phyloP scores from a whole-genome alignment of 495 filamentous ascomycete genomes.

The Tuber aestivum region DNA sequence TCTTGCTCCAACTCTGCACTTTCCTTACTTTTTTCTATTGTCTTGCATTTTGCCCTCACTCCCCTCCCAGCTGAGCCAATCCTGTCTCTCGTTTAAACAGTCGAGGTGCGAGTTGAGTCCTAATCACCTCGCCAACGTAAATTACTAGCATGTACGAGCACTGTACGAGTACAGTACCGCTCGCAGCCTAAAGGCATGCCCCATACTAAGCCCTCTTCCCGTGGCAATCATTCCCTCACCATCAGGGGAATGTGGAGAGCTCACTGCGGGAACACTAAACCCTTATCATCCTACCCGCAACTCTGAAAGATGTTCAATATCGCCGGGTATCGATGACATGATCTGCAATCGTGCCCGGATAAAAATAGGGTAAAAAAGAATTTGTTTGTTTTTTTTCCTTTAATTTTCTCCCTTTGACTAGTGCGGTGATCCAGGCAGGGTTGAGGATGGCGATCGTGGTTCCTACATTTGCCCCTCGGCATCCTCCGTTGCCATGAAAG shows the following conservation, averaged over 20 bases:
- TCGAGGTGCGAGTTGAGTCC: neutral
- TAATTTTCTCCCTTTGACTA: neutral
- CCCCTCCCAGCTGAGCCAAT: neutral
- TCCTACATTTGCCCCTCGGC: neutral
- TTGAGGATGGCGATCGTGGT: neutral
- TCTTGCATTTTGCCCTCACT: neutral
- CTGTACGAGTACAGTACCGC: neutral
- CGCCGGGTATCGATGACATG: neutral
- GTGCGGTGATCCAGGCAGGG: neutral
- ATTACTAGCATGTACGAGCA: too few species aligned
- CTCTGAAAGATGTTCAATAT: neutral
- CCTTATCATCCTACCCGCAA: neutral
- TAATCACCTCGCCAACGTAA: too few species aligned
- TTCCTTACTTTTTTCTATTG: conserved; percentile 1
- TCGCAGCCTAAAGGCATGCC: neutral
- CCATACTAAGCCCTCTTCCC: neutral
- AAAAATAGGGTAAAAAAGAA: neutral
- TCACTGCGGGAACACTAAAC: neutral
- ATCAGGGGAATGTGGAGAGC: neutral
- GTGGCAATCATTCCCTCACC: neutral
- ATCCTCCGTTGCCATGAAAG: neutral
- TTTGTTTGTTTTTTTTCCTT: too few species aligned
- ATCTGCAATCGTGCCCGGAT: neutral
- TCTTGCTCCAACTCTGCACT: neutral
- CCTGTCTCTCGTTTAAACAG: neutral